phyloP scores from a whole-genome alignment of 768 basidiomycete species.

The Lentinula guzmanii region DNA sequence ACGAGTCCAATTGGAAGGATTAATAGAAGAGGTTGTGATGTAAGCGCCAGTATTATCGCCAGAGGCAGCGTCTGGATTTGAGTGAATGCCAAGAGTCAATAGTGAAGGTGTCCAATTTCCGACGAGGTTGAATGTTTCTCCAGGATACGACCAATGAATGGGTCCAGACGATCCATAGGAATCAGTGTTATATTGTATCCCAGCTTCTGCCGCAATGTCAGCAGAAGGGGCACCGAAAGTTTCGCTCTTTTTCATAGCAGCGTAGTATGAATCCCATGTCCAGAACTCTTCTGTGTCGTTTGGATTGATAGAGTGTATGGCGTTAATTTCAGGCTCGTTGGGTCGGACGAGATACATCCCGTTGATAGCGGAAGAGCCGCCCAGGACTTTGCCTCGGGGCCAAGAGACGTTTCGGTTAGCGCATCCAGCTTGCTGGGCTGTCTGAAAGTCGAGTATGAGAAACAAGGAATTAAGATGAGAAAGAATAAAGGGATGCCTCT shows the following conservation, averaged over 20 bases:
- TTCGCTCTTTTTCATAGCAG: slow-evolving; percentile 41
- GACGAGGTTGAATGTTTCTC: slow-evolving; percentile 28
- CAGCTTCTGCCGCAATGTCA: slow-evolving; percentile 27
- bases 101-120: slow-evolving; percentile 38
- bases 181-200: slow-evolving; percentile 33
- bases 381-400: slow-evolving; percentile 65
- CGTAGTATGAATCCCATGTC: slow-evolving; percentile 36
- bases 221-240: slow-evolving; percentile 45
- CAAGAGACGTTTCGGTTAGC: slow-evolving; percentile 39
- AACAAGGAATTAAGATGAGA: neutral
- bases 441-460: slow-evolving; percentile 11
- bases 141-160: slow-evolving; percentile 19
- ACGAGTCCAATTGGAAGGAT: slow-evolving; percentile 44
- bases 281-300: slow-evolving; percentile 26
- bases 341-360: slow-evolving; percentile 62
- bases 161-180: slow-evolving; percentile 46
- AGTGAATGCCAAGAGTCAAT: slow-evolving; percentile 25
- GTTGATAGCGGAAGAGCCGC: slow-evolving; percentile 66
- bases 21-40: slow-evolving; percentile 8
- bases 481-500: neutral
- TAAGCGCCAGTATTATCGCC: slow-evolving; percentile 28
- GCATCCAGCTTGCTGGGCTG: slow-evolving; percentile 39
- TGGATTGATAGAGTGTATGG: slow-evolving; percentile 28
- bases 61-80: slow-evolving; percentile 28
- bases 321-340: slow-evolving; percentile 37